Evolutionary conservation across 2,329 filamentous ascomycete genomes (phyloP), one percentile per base, ranked within the genome.

Genomic region (Septoria petroselini): DNA sequence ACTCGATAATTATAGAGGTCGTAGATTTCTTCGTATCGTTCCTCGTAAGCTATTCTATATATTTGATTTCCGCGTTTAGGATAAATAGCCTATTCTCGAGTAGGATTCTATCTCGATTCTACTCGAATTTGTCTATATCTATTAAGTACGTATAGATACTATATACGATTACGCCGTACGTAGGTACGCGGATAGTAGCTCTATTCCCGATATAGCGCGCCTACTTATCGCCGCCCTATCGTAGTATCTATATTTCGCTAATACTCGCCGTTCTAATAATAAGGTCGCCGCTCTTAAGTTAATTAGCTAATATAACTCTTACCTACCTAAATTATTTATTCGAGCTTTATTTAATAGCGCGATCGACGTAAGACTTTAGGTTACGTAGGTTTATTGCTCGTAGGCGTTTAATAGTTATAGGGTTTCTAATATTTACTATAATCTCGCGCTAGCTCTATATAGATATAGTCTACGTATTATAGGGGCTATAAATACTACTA

Each of bases 271-370:
- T 46, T 21, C 33, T 46, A 39, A 46, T 8, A 19, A 46, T 46
- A 39, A 46, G 12, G 34, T 46, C 43, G 18, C 33, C 19, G 30
- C 43, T 46, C 34, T 46, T 46, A 39, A 46, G 43, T 31, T 46
- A 39, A 21, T 25, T 46, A 23, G 43, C 43, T 27, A 34, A 46
- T 25, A 46, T 46, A 39, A 46, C 19, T 23, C 21, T 38, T 18
- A 34, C 23, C 19, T 39, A 15, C 29, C 18, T 46, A 27, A 46
- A 18, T 17, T 46, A 21, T 19, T 46, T 18, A 27, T 46, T 46
- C 43, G 43, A 46, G 43, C 43, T 46, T 29, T 46, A 23, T 37
- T 46, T 27, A 37, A 46, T 47, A 46, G 29, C n/a, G 21, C 27
- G 17, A 31, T 33, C 14, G 34, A 46, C 30, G 19, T 46, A 35